Percentiles rank a stretch among this genome's conserved stretches.
Conservation (phyloP, 352 stramenopile genomes). For the Pythium angustatum region DNA sequence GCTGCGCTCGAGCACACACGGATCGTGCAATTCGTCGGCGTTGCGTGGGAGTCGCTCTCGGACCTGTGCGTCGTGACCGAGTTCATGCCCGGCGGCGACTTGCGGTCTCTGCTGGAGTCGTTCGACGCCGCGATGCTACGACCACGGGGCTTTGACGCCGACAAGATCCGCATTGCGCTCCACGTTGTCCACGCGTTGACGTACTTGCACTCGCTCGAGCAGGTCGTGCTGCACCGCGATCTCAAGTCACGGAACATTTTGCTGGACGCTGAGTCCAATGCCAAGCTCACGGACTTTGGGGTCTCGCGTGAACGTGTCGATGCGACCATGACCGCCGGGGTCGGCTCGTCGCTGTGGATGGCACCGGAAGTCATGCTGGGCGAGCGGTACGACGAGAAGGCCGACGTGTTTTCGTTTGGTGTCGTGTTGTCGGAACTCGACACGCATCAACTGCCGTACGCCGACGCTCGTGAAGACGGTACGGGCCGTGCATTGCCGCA, state of each 20-base stretch:
- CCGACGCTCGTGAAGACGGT: conserved; percentile 4
- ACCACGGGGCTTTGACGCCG: conserved; percentile 38
- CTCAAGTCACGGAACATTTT: conserved; percentile 19
- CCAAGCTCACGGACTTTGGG: conserved; percentile 7
- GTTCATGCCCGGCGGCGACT: conserved; percentile 61
- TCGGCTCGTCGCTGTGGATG: conserved; percentile 38
- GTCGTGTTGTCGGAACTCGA: conserved; percentile 25
- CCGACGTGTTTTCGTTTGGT: conserved; percentile 18
- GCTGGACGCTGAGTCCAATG: conserved; percentile 4
- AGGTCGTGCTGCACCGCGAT: conserved; percentile 2
- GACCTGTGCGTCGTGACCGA: conserved; percentile 64
- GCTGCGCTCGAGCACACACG: conserved; percentile 41
- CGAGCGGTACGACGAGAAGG: conserved; percentile 32
- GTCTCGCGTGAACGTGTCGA: conserved; percentile 5
- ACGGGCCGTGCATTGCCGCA: conserved; percentile 12
- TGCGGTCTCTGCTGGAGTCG: conserved; percentile 42
- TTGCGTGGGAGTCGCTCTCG: conserved; percentile 55
- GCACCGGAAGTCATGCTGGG: conserved; percentile 39
- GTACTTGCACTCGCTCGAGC: conserved; percentile 13
- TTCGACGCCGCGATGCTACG: conserved; percentile 28
- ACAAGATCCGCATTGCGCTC: conserved; percentile 16
- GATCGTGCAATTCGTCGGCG: conserved; percentile 57
- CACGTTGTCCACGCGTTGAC: conserved; percentile 13
- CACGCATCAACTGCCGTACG: conserved; percentile 26
- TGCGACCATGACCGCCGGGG: conserved; percentile 21